A percentile compares a stretch with the other conserved stretches of the same genome.
Evolutionary conservation across 2,329 filamentous ascomycete species (phyloP).

Genomic region (Pseudogymnoascus sp.): DNA sequence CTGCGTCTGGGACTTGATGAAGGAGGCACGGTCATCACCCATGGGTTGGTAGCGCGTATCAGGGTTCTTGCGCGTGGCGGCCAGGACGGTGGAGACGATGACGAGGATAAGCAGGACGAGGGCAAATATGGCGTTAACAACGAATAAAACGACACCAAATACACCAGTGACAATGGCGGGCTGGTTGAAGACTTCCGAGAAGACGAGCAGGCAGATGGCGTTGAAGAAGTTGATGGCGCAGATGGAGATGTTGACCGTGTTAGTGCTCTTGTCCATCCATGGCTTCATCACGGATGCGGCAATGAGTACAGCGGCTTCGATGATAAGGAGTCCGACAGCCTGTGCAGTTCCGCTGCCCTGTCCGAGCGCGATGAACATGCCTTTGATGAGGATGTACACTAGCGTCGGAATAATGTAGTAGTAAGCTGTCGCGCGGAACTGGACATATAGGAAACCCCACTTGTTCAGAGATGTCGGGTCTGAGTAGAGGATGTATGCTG

Average conservation of each 20-base stretch:
- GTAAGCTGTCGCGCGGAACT: conserved; percentile 91
- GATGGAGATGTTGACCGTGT: conserved; percentile 92
- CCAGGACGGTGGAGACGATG: conserved; percentile 65
- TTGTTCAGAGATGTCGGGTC: conserved; percentile 92
- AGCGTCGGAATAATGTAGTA: conserved; percentile 84
- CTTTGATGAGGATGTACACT: conserved; percentile 74
- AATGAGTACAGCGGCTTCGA: conserved; percentile 73
- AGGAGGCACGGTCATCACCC: conserved; percentile 90
- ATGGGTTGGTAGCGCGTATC: conserved; percentile 94
- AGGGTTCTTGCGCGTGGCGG: conserved; percentile 85
- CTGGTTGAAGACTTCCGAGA: conserved; percentile 77
- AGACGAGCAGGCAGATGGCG: conserved; percentile 79
- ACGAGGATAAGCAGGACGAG: conserved; percentile 77
- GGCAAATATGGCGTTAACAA: conserved; percentile 77
- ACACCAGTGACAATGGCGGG: conserved; percentile 77
- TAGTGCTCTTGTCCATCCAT: conserved; percentile 99
- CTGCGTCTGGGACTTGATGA: conserved; percentile 92
- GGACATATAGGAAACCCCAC: conserved; percentile 96
- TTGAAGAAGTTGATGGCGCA: conserved; percentile 85
- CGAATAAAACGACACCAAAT: conserved; percentile 82
- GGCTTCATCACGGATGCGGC: conserved; percentile 72
- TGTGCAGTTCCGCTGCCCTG: conserved; percentile 65
- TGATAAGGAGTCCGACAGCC: conserved; percentile 71
- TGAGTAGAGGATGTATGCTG: conserved; percentile 93
- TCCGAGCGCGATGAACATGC: conserved; percentile 76